These are phyloP conservation scores for Mariannaea sp. DNA, from an alignment of 2,329 filamentous ascomycete genomes.

Conservation along the genomic window DNA sequence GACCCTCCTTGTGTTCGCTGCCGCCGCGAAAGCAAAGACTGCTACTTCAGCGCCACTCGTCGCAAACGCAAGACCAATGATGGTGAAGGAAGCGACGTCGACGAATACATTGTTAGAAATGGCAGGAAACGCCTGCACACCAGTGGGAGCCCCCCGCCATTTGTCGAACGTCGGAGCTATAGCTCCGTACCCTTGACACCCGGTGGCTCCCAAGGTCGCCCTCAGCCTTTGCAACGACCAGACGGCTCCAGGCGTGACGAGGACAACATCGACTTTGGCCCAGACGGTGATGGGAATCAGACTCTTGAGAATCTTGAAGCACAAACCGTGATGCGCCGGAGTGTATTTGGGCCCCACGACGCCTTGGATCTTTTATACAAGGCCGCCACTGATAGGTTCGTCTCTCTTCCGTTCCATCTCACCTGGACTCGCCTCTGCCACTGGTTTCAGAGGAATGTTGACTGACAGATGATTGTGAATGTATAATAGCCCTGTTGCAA, in stretches of 20 bases:
- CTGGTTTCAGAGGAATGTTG: neutral
- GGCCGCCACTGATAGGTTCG: constrained; percentile 70
- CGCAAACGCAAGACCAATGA: constrained; percentile 84
- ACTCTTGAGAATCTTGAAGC: constrained; percentile 69
- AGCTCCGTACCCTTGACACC: constrained; percentile 63
- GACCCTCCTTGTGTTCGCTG: constrained; percentile 94
- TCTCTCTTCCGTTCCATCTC: constrained; percentile 18
- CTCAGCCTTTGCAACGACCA: constrained; percentile 69
- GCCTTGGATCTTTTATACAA: constrained; percentile 90
- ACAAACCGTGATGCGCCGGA: constrained; percentile 66
- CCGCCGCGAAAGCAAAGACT: constrained; percentile 92
- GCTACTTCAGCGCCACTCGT: constrained; percentile 93
- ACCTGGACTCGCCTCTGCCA: neutral
- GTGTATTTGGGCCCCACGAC: constrained; percentile 90
- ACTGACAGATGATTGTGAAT: too few relatives aligned
- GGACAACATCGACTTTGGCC: constrained; percentile 44
- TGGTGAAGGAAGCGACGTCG: constrained; percentile 55
- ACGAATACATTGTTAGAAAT: constrained; percentile 74
- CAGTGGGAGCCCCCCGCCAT: constrained; percentile 51
- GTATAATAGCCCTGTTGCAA: constrained; percentile 29
- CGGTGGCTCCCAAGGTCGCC: constrained; percentile 68
- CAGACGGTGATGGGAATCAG: constrained; percentile 61
- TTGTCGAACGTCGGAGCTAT: constrained; percentile 52
- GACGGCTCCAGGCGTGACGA: constrained; percentile 44
- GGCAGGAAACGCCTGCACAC: constrained; percentile 69